These are phyloP conservation scores for Leishmania major DNA, from an alignment of 208 protist genomes.

Conservation along the genomic window DNA sequence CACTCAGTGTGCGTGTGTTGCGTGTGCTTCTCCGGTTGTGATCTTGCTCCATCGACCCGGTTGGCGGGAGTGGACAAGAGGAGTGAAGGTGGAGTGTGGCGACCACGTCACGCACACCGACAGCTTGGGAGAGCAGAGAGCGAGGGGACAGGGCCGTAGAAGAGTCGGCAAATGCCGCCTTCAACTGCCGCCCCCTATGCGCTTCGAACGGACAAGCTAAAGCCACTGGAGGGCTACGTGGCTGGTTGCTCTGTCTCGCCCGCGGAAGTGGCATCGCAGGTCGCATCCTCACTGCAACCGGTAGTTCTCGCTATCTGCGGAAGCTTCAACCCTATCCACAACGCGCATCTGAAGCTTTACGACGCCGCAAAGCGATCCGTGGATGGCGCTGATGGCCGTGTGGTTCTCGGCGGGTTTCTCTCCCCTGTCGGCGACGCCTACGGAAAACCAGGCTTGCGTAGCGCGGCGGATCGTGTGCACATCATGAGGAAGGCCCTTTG, in stretches of 20 bases:
- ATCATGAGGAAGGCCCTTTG: constrained; percentile 45
- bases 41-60: background rate
- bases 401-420: constrained; percentile 77
- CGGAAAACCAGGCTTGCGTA: constrained; percentile 60
- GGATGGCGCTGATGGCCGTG: background rate
- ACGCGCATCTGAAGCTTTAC: constrained; percentile 70
- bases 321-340: constrained; percentile 85
- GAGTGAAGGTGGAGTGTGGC: background rate
- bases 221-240: constrained; percentile 8
- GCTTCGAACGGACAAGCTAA: constrained; percentile 41
- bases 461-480: constrained; percentile 41
- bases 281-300: constrained; percentile 11
- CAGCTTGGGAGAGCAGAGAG: background rate
- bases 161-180: background rate
- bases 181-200: constrained; percentile 1
- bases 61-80: background rate
- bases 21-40: background rate
- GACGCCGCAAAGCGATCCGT: constrained; percentile 41
- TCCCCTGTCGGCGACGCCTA: constrained; percentile 84
- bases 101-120: background rate
- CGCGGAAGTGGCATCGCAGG: background rate
- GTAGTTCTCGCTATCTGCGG: constrained; percentile 75
- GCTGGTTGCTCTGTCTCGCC: background rate
- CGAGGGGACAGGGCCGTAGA: background rate
- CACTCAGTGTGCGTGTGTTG: background rate